Evolutionary conservation across 257 asterid genomes (phyloP).

Genomic region (Penstemon eatonii): DNA sequence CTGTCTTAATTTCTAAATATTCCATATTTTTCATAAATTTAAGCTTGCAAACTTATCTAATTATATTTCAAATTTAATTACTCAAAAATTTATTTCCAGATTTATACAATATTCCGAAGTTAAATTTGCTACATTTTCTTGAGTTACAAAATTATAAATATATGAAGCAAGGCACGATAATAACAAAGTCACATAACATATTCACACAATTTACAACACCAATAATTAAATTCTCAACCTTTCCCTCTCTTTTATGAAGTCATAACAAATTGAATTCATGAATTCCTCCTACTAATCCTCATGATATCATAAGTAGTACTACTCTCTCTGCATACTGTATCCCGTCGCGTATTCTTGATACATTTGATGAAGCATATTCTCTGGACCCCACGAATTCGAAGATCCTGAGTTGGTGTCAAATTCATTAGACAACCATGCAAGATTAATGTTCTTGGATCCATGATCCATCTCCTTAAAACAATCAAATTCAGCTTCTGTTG

Average conservation of each 20-base stretch:
- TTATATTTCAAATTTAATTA: too few species aligned
- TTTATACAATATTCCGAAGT: too few species aligned
- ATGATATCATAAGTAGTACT: too few species aligned
- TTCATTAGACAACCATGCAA: constrained; percentile 70
- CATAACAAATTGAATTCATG: constrained; percentile 19
- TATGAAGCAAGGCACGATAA: not conserved
- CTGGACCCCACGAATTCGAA: constrained; percentile 60
- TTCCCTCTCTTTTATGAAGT: constrained; percentile 31
- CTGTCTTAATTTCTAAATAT: too few species aligned
- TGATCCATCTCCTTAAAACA: constrained; percentile 46
- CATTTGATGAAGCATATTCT: constrained; percentile 43
- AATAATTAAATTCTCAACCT: not conserved
- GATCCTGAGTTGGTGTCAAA: constrained; percentile 57
- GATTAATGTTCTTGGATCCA: constrained; percentile 31
- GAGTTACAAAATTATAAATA: too few species aligned
- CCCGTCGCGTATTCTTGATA: constrained; percentile 51
- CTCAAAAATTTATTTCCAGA: too few species aligned
- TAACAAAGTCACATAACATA: constrained; percentile 20
- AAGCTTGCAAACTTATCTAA: too few species aligned
- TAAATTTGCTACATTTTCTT: too few species aligned
- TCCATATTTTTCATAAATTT: too few species aligned
- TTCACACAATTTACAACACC: constrained; percentile 53
- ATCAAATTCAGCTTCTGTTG: constrained; percentile 43
- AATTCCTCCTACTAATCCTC: constrained; percentile 7
- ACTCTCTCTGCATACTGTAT: constrained; percentile 41